Percentiles rank a stretch among this genome's conserved stretches.
phyloP scores from a whole-genome alignment of 2,329 filamentous ascomycete genomes.

The Colletotrichum ledebouriae region DNA sequence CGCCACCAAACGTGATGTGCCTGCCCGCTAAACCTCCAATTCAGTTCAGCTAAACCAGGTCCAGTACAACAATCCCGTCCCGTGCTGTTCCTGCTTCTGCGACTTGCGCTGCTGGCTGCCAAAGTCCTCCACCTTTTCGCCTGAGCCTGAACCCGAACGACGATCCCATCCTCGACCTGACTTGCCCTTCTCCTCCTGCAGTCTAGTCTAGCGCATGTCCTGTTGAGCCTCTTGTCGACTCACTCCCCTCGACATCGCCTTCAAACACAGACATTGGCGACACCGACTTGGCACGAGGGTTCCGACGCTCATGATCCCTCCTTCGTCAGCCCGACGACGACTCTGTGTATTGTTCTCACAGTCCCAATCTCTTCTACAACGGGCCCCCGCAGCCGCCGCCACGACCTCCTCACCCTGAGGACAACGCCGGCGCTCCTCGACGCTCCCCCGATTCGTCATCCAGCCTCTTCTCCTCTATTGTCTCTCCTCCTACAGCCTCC shows the following conservation, averaged over 20 bases:
- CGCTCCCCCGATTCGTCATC: conserved; percentile 31
- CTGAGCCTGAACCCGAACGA: conserved; percentile 38
- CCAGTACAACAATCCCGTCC: conserved; percentile 4
- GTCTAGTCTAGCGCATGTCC: conserved; percentile 29
- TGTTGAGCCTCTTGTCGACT: conserved; percentile 32
- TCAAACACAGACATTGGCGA: background rate
- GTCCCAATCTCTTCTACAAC: conserved; percentile 40
- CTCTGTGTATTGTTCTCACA: conserved; percentile 25
- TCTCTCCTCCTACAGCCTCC: conserved; percentile 15
- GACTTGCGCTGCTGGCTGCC: conserved; percentile 15
- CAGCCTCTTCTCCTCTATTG: conserved; percentile 12
- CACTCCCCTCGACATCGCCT: background rate
- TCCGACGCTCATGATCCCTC: conserved; percentile 31
- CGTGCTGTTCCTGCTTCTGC: background rate
- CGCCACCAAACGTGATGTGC: background rate
- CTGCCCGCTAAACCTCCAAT: background rate
- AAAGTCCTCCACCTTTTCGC: conserved; percentile 34
- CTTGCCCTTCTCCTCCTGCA: conserved; percentile 36
- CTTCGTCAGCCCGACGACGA: conserved; percentile 23
- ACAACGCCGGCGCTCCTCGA: conserved; percentile 35
- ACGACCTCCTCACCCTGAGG: conserved; percentile 38
- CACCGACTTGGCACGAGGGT: conserved; percentile 8
- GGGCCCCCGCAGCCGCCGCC: conserved; percentile 40
- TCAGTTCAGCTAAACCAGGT: no score
- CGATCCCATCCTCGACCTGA: conserved; percentile 38